Evolutionary conservation across 2,329 filamentous ascomycete genomes (phyloP).

Genomic region (Cladosporium sphaerospermum): DNA sequence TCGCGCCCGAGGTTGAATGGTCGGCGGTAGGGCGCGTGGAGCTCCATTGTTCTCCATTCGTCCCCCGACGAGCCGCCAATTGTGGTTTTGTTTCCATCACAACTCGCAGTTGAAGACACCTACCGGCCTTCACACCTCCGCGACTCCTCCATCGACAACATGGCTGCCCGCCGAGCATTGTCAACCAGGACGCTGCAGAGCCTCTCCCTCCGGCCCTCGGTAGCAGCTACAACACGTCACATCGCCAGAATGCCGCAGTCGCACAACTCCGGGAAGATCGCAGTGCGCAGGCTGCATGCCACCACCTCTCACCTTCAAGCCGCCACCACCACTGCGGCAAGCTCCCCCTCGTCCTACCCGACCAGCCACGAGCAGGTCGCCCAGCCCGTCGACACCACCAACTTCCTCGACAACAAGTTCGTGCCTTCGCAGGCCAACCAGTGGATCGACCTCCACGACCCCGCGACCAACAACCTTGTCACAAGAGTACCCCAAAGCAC

Average conservation of each 20-base stretch:
- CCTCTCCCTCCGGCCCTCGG: constrained; percentile 33
- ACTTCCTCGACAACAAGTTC: constrained; percentile 79
- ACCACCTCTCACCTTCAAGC: constrained; percentile 47
- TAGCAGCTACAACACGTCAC: constrained; percentile 27
- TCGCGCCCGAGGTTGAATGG: no score
- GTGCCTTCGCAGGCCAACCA: constrained; percentile 59
- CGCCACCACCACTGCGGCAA: constrained; percentile 44
- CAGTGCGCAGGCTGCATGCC: constrained; percentile 46
- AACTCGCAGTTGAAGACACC: no score
- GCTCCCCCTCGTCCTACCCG: constrained; percentile 55
- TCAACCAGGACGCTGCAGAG: constrained; percentile 35
- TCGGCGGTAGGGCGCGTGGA: no score
- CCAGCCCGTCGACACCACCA: constrained; percentile 64
- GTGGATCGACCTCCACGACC: constrained; percentile 76
- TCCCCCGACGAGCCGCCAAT: no score
- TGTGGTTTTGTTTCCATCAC: no score
- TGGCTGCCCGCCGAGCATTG: constrained; percentile 43
- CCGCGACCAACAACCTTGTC: constrained; percentile 78
- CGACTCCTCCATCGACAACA: constrained; percentile 17
- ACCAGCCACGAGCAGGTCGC: constrained; percentile 65
- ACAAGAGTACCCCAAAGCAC: constrained; percentile 79
- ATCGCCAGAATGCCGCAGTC: constrained; percentile 35
- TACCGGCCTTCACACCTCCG: no score
- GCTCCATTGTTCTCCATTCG: no score
- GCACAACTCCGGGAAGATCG: constrained; percentile 33